A percentile compares a stretch with the other conserved stretches of the same genome.
Conservation (phyloP, 116 monocot genomes). For the Trichopus zeylanicus region DNA sequence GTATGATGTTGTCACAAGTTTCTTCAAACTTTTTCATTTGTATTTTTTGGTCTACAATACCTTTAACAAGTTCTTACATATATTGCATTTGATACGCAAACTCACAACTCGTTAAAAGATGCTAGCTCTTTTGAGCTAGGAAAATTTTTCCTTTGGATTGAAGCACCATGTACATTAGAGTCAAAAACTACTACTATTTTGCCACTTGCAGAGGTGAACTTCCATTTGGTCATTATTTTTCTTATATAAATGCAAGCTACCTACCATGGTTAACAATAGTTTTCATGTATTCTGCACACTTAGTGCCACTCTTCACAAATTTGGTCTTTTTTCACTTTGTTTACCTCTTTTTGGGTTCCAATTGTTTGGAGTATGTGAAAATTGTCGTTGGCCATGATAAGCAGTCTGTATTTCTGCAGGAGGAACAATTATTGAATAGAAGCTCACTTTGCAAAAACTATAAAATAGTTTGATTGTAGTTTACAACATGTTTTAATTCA, state of each 20-base stretch:
- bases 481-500: too few species aligned
- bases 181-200: not conserved
- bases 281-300: conserved; percentile 1
- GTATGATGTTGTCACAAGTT: conserved; percentile 12
- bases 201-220: not conserved
- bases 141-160: conserved; percentile 34
- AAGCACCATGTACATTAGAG: not conserved
- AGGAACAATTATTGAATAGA: too few species aligned
- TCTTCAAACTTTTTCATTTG: conserved; percentile 46
- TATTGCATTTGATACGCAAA: conserved; percentile 62
- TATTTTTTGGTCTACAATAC: conserved; percentile 32
- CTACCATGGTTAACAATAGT: not conserved
- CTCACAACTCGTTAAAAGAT: conserved; percentile 35
- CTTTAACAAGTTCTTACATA: conserved; percentile 53
- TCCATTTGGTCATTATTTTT: not conserved
- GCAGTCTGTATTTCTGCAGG: too few species aligned
- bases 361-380: too few species aligned
- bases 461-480: too few species aligned
- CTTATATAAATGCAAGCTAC: not conserved
- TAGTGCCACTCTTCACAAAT: conserved; percentile 15
- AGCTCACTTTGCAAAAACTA: too few species aligned
- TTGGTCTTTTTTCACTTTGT: conserved; percentile 31
- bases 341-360: too few species aligned
- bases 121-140: conserved; percentile 68
- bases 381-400: too few species aligned